Evolutionary conservation across 306 rosid genomes (phyloP), one percentile per base, ranked within the genome.

Genomic region (Cicer arietinum): DNA sequence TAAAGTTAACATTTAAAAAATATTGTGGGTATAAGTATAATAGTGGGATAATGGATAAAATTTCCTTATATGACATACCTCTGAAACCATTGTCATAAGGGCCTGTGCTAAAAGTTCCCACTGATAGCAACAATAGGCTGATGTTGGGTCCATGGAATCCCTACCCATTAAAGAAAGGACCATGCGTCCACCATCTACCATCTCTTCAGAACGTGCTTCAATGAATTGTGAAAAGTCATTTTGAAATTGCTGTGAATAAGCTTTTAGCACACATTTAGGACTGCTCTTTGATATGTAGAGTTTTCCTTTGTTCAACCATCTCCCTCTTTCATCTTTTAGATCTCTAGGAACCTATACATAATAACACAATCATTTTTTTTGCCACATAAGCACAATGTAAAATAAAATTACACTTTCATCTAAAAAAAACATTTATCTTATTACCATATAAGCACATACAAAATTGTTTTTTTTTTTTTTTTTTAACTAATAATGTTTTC

Each of bases 101-200:
- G 97, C 92, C 0, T 6, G 82, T 1, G 94, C 90, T 1, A 91
- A 22, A 37, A 91, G 88, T 53, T 94, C 98, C 94, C 91, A 94
- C 0, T 91, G 96, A 35, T 82, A 74, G 73, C 87, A 87, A 71
- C 90, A 67, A 0, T 79, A 61, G 0, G 67, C 61, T 0, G 85
- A 20, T 5, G 96, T 83, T 56, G 92, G 91, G 17, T 94, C 97
- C 11, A 58, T 14, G 8, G 84, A 81, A 4, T 54, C 64, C 41
- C 98, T 82, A 0, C 94, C 96, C 73, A 91, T 76, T 3, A 94
- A 48, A 1, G 97, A 85, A 67, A 94, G 71, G 0, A 91, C 94
- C 88, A 94, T 89, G 60, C 80, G 74, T 13, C 97, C 98, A 0
- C 88, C 90, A 0, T 10, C 2, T 0, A 83, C 79, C 18, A 85